These are phyloP conservation scores for Apocynum venetum DNA, from an alignment of 257 asterid species.

Conservation along the genomic window DNA sequence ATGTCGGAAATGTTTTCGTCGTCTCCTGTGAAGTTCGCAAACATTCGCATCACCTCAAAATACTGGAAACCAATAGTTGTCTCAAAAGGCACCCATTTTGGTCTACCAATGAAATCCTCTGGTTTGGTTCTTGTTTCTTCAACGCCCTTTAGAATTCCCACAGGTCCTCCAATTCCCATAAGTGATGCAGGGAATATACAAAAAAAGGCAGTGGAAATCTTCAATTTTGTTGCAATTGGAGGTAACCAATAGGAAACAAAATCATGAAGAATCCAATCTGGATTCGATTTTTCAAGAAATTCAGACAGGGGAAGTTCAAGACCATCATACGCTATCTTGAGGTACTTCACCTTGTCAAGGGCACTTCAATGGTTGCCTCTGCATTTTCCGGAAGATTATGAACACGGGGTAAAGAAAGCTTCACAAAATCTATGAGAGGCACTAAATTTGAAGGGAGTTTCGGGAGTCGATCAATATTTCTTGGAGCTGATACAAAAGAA, in stretches of 20 bases:
- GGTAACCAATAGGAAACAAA: slow-evolving; percentile 32
- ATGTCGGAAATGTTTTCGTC: slow-evolving; percentile 18
- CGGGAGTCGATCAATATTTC: slow-evolving; percentile 55
- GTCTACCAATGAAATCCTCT: slow-evolving; percentile 23
- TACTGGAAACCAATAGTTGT: slow-evolving; percentile 10
- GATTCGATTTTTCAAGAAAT: slow-evolving; percentile 15
- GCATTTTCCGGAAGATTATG: slow-evolving; percentile 24
- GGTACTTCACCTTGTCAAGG: slow-evolving; percentile 26
- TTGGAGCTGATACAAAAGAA: slow-evolving; percentile 49
- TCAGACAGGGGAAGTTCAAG: slow-evolving; percentile 18
- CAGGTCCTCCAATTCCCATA: slow-evolving; percentile 9
- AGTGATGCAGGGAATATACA: slow-evolving; percentile 5
- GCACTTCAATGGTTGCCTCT: slow-evolving; percentile 32
- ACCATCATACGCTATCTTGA: slow-evolving; percentile 30
- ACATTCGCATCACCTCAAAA: slow-evolving; percentile 13
- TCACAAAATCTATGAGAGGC: slow-evolving; percentile 29
- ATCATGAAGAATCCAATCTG: slow-evolving; percentile 36
- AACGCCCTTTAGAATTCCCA: background rate
- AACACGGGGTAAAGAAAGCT: slow-evolving; percentile 34
- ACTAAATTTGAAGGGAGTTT: slow-evolving; percentile 30
- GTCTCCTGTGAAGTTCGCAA: background rate
- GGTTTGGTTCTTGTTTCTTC: slow-evolving; percentile 14
- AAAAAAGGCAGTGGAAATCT: slow-evolving; percentile 12
- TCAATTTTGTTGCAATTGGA: slow-evolving; percentile 16
- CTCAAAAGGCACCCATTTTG: slow-evolving; percentile 28